These are phyloP conservation scores for Diaporthe sp. DNA, from an alignment of 2,329 filamentous ascomycete genomes.

Conservation along the genomic window DNA sequence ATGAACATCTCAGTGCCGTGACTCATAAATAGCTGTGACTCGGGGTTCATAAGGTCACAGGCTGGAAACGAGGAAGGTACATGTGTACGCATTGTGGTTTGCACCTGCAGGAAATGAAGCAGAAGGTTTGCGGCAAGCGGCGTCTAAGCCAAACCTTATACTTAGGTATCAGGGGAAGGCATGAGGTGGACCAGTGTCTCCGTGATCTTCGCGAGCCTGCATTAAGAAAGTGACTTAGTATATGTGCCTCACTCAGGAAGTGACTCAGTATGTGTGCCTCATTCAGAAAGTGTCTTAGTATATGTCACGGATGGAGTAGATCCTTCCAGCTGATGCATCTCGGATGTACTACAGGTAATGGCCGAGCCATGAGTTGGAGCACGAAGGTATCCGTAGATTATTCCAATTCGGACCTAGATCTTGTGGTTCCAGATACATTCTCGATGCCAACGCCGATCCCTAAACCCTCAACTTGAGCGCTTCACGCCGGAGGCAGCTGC, in stretches of 20 bases:
- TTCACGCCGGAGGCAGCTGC: neutral
- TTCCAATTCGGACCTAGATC: constrained; percentile 10
- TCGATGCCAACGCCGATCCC: constrained; percentile 21
- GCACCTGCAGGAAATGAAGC: neutral
- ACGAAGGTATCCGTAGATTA: neutral
- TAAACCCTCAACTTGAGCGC: neutral
- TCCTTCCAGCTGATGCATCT: neutral
- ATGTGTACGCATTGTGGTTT: neutral
- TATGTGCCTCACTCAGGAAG: neutral
- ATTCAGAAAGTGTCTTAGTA: neutral
- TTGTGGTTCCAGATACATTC: constrained; percentile 10
- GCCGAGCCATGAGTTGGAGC: neutral
- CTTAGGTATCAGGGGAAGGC: neutral
- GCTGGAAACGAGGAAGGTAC: neutral
- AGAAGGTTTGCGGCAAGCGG: neutral
- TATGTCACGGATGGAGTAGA: too few relatives aligned
- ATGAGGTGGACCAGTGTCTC: neutral
- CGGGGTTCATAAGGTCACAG: neutral
- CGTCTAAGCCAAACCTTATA: neutral
- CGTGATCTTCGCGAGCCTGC: too few relatives aligned
- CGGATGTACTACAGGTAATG: neutral
- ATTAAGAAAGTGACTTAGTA: neutral
- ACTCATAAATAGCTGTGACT: constrained; percentile 13
- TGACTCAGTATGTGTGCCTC: too few relatives aligned
- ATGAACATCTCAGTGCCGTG: constrained; percentile 14